Percentiles rank a stretch among this genome's conserved stretches.
Conservation (phyloP, 2,329 filamentous ascomycete genomes). For the Claviceps sp. region DNA sequence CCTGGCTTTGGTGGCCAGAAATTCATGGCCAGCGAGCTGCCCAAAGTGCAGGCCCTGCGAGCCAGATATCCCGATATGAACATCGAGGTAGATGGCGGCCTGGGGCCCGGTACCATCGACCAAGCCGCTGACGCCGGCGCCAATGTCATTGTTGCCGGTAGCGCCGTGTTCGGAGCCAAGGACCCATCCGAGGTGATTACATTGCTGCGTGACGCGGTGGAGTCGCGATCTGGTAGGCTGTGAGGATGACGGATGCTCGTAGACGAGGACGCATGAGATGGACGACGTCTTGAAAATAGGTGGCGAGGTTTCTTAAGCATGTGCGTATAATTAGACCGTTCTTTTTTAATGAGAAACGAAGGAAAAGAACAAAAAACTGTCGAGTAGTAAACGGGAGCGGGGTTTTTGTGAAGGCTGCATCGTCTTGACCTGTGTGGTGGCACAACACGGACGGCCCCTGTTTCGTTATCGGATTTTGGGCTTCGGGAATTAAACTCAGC, state of each 20-base stretch:
- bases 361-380: background rate
- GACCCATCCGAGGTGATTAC: constrained; percentile 78
- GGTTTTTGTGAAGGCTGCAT: too few species aligned
- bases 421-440: too few species aligned
- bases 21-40: constrained; percentile 92
- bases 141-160: constrained; percentile 95
- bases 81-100: constrained; percentile 92
- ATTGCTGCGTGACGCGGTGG: constrained; percentile 67
- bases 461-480: too few species aligned
- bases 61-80: constrained; percentile 80
- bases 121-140: constrained; percentile 90
- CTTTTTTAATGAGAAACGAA: background rate
- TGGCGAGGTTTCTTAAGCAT: too few species aligned
- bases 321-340: too few species aligned
- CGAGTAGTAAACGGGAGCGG: too few species aligned
- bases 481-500: too few species aligned
- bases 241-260: constrained; percentile 8
- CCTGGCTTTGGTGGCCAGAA: constrained; percentile 96
- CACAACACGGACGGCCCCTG: too few species aligned
- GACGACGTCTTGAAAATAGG: too few species aligned
- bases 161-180: constrained; percentile 85
- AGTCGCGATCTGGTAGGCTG: constrained; percentile 37
- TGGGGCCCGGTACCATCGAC: constrained; percentile 80
- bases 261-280: background rate
- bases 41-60: constrained; percentile 79